Base-by-base conservation (phyloP, 2,329 filamentous ascomycete species). In the Venturia nashicola region DNA sequence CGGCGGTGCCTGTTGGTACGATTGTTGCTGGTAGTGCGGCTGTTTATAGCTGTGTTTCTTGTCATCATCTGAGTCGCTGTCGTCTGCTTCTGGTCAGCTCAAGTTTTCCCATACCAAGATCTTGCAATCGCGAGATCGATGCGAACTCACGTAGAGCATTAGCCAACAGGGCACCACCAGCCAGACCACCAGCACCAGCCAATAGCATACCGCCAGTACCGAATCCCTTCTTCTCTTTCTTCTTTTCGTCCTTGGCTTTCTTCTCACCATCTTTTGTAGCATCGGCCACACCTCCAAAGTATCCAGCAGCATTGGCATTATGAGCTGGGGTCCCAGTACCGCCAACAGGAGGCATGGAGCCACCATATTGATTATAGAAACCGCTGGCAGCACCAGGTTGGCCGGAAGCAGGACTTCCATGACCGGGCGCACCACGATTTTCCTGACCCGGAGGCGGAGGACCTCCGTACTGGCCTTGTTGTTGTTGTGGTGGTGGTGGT, bases 111-210 rank as follows among this genome's bases (percentile, higher is more conserved):
- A n/a, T n/a, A n/a, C n/a, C n/a, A n/a, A n/a, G n/a, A n/a, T n/a
- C n/a, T n/a, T n/a, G n/a, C n/a, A n/a, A n/a, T n/a, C n/a, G n/a
- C n/a, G n/a, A n/a, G n/a, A n/a, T n/a, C n/a, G n/a, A n/a, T n/a
- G n/a, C n/a, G n/a, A n/a, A n/a, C n/a, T n/a, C n/a, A 86, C 84
- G 75, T 16, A 84, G 67, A 62, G 81, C 81, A 69, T 85, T 77
- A 14, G 79, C 80, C 64, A 86, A 72, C 43, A 84, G 70, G 4
- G 82, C 85, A 59, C 84, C 84, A 12, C 81, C 85, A 42, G 84
- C 83, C 36, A 86, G 66, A 70, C 84, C 85, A 6, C 81, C 81
- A 62, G 80, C 84, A 27, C 79, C 83, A 44, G 83, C 75, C 23
- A 86, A 71, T 69, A 83, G 76, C 68, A 80, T 79, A 43, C 79